These are phyloP conservation scores for Jaltomata sinuosa DNA, from an alignment of 257 asterid genomes.

Conservation along the genomic window DNA sequence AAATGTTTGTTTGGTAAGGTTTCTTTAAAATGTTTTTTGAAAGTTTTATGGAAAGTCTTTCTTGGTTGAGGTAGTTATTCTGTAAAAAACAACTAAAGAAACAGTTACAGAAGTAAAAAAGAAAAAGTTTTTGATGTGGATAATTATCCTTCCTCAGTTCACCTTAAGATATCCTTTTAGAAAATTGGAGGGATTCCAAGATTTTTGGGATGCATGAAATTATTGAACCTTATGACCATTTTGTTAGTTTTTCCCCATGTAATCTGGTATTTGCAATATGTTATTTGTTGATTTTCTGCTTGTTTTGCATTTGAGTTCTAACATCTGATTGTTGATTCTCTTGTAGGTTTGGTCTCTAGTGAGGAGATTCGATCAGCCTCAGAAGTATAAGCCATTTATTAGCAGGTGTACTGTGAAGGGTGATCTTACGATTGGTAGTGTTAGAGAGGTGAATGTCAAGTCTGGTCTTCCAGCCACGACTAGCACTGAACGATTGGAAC, in stretches of 20 bases:
- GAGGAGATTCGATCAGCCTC: slow-evolving; percentile 89
- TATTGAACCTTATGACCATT: not conserved
- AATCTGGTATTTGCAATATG: not conserved
- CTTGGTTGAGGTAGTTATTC: not conserved
- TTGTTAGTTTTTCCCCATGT: not conserved
- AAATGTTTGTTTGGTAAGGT: not conserved
- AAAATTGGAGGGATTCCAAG: not conserved
- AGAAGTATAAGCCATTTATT: slow-evolving; percentile 87
- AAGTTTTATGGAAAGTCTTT: not conserved
- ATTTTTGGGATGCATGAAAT: not conserved
- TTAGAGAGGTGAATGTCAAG: slow-evolving; percentile 84
- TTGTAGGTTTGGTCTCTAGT: slow-evolving; percentile 89
- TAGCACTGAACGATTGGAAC: slow-evolving; percentile 82
- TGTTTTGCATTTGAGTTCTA: not conserved
- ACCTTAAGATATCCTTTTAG: not conserved
- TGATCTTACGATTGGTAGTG: slow-evolving; percentile 70
- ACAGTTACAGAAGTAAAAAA: not conserved
- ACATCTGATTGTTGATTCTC: not conserved
- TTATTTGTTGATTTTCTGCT: not conserved
- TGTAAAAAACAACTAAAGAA: not conserved
- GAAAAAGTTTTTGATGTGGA: not conserved
- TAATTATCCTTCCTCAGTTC: not conserved
- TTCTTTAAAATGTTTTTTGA: not conserved
- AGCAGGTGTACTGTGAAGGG: slow-evolving; percentile 65
- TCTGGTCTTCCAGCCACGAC: slow-evolving; percentile 97